Evolutionary conservation across 345 rosid genomes (phyloP).

Genomic region (Bruguiera parviflora): DNA sequence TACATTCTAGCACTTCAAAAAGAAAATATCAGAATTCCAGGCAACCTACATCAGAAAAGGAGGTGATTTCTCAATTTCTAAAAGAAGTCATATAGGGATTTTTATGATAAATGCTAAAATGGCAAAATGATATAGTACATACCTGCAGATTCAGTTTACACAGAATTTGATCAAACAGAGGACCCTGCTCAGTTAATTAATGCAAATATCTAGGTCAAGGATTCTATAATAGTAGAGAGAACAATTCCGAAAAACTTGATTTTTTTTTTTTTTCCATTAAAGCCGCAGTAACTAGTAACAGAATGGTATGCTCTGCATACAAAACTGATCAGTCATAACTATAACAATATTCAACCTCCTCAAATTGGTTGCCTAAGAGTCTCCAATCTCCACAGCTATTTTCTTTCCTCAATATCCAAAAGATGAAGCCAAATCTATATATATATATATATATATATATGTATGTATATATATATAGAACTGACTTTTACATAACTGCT

Average conservation of each 20-base stretch:
- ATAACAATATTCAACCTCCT: constrained; percentile 28
- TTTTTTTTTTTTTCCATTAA: constrained; percentile 27
- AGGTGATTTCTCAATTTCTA: neutral
- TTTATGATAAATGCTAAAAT: neutral
- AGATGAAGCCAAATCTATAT: constrained; percentile 9
- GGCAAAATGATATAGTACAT: constrained; percentile 8
- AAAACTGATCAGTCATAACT: constrained; percentile 23
- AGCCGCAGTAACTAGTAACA: constrained; percentile 12
- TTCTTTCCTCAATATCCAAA: constrained; percentile 26
- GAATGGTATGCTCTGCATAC: constrained; percentile 10
- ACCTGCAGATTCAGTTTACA: constrained; percentile 13
- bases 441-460: neutral
- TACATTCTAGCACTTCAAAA: constrained; percentile 5
- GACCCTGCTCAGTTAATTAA: constrained; percentile 11
- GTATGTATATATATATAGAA: constrained; percentile 2
- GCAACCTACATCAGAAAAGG: constrained; percentile 5
- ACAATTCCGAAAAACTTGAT: constrained; percentile 20
- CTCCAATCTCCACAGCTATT: constrained; percentile 20
- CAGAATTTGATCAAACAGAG: neutral
- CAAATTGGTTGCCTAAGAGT: constrained; percentile 39
- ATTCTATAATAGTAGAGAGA: constrained; percentile 6
- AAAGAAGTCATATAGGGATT: neutral
- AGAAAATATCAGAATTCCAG: constrained; percentile 6
- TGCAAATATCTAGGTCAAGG: constrained; percentile 11
- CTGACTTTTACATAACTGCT: constrained; percentile 18